These are phyloP conservation scores for Alternaria incomplexa DNA, from an alignment of 2,329 filamentous ascomycete species.

Conservation along the genomic window DNA sequence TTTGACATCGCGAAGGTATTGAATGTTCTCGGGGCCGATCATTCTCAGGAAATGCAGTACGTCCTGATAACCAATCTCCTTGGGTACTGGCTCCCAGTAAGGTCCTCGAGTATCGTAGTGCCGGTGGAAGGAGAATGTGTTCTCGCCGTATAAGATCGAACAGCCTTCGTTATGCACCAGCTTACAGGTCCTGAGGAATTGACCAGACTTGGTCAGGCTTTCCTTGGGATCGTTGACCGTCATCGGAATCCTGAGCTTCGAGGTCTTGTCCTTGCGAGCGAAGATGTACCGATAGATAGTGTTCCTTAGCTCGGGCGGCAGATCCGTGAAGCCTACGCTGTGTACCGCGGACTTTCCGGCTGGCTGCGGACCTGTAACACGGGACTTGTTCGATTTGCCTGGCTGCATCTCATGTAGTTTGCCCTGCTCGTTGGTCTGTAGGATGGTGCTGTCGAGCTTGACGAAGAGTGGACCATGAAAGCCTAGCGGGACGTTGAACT, in stretches of 20 bases:
- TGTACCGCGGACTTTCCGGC: neutral
- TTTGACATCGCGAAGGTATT: constrained; percentile 54
- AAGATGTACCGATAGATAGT: constrained; percentile 55
- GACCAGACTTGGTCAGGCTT: constrained; percentile 51
- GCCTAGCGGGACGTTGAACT: constrained; percentile 55
- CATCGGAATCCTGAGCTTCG: constrained; percentile 45
- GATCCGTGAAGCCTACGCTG: constrained; percentile 31
- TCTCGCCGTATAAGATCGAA: constrained; percentile 58
- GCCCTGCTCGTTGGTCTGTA: constrained; percentile 18
- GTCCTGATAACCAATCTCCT: constrained; percentile 57
- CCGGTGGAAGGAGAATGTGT: constrained; percentile 54
- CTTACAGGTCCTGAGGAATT: constrained; percentile 55
- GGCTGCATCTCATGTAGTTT: constrained; percentile 24
- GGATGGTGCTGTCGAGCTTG: constrained; percentile 45
- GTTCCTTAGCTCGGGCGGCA: constrained; percentile 55
- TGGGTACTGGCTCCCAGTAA: constrained; percentile 51
- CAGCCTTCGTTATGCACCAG: constrained; percentile 55
- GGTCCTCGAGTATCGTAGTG: constrained; percentile 44
- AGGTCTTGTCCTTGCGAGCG: constrained; percentile 35
- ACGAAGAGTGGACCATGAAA: constrained; percentile 55
- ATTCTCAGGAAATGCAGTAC: constrained; percentile 53
- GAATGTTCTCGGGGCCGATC: constrained; percentile 56
- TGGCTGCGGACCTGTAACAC: neutral
- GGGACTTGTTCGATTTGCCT: constrained; percentile 14
- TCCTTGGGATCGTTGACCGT: neutral